Base-by-base conservation (phyloP, 1,284 basidiomycete genomes). In the Volvariella volvacea region DNA sequence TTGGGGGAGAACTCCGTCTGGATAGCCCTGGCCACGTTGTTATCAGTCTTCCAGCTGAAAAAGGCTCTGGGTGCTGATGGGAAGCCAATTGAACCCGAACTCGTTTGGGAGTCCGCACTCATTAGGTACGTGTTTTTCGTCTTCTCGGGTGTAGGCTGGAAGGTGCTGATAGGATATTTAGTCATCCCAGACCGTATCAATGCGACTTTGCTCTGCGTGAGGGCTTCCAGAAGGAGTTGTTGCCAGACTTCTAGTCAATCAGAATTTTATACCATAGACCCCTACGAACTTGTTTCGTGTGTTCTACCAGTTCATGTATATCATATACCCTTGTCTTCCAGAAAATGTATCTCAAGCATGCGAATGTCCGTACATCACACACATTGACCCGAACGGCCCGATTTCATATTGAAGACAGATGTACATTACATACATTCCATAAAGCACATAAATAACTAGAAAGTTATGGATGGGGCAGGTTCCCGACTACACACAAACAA, bases 31-130 rank as follows among this genome's bases (percentile, higher is more conserved):
- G 41, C 41, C 16, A 12, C 19, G 6, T 10, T 42, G 28, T 19
- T 30, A 9, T n/a, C 8, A 9, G 10, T 15, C 3, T 42, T 22
- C 17, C 21, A 42, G n/a, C n/a, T 42, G 14, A 15, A 25, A 22
- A 42, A 42, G 19, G 3, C 19, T 14, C 41, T 42, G 8, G 41
- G 30, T 22, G 9, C 28, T 17, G 16, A 42, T 15, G 22, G 41
- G 41, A 42, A 28, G 15, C 21, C 22, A 9, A 30, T 42, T 30
- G 22, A 42, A 22, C 41, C 41, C 16, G 28, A 22, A 16, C 28
- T 28, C 15, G 17, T 17, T 28, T 42, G 28, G 21, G 19, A 7
- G 14, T 30, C 15, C 7, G 41, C 22, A 9, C 15, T 42, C 7
- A 42, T 42, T 16, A 30, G 4, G 41, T 42, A 30, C 12, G 19